Evolutionary conservation across 2,329 filamentous ascomycete genomes (phyloP).

Genomic region (Claviceps sp.): DNA sequence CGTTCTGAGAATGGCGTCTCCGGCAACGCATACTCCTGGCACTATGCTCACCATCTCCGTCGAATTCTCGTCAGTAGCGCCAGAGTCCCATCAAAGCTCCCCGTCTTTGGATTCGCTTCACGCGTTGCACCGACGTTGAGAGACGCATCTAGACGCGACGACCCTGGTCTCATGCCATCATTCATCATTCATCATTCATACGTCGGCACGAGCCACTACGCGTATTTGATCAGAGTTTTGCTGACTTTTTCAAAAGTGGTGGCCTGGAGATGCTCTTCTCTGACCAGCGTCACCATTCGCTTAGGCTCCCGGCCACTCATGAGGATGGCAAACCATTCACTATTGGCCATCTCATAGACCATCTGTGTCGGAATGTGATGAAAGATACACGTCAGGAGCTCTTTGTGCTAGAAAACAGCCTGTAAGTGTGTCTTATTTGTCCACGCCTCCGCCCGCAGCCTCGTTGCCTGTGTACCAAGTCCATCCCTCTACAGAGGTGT

Average conservation of each 20-base stretch:
- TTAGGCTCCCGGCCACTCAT: constrained; percentile 53
- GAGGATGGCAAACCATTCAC: constrained; percentile 48
- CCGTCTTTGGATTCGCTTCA: background rate
- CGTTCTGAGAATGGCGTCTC: background rate
- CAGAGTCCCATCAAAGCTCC: background rate
- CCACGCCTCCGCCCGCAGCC: constrained; percentile 4
- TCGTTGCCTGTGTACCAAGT: background rate
- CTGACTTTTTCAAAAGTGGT: constrained; percentile 41
- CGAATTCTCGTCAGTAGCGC: constrained; percentile 47
- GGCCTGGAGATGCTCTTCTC: constrained; percentile 91
- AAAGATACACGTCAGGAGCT: constrained; percentile 74
- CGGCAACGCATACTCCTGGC: background rate
- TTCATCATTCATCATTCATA: background rate
- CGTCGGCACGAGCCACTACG: background rate
- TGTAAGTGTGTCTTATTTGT: constrained; percentile 48
- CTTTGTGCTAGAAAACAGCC: constrained; percentile 74
- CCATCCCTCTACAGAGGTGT: background rate
- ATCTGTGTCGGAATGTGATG: constrained; percentile 75
- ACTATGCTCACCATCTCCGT: constrained; percentile 46
- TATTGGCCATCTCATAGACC: constrained; percentile 61
- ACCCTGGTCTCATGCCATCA: background rate
- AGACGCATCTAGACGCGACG: background rate
- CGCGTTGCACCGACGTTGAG: background rate
- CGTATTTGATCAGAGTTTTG: background rate
- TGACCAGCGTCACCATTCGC: constrained; percentile 58